phyloP scores from a whole-genome alignment of 2,329 filamentous ascomycete genomes.

The Colletotrichum noveboracense region DNA sequence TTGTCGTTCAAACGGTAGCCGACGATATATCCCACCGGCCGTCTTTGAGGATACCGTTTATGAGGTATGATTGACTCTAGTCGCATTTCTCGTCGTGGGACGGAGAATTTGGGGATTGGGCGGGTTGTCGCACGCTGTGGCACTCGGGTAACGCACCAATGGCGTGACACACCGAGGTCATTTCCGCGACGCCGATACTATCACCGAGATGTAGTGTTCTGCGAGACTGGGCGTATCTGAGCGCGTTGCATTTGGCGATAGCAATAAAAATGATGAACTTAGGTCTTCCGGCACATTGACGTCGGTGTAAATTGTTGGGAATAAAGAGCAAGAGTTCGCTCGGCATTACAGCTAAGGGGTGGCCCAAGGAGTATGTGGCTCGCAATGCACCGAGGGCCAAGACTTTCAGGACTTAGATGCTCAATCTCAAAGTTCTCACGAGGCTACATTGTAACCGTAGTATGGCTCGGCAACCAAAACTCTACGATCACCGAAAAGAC shows the following conservation, averaged over 20 bases:
- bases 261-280: background rate
- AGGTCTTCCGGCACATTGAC: background rate
- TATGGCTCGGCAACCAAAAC: rapidly evolving
- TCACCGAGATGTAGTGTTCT: background rate
- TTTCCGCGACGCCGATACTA: background rate
- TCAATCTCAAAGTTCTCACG: rapidly evolving
- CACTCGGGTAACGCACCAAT: background rate
- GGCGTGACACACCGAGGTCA: background rate
- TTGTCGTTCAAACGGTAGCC: background rate
- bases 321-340: background rate
- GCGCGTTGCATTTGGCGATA: background rate
- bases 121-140: background rate
- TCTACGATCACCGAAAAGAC: background rate
- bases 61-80: background rate
- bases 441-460: rapidly evolving
- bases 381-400: background rate
- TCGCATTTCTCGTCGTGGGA: background rate
- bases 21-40: background rate
- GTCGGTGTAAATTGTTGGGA: background rate
- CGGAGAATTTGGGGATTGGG: background rate
- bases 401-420: background rate
- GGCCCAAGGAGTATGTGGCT: background rate
- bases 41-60: background rate
- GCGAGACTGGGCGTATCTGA: background rate
- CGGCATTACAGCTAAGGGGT: background rate